Percentiles rank a stretch among this genome's conserved stretches.
Evolutionary conservation across 176 grass and related monocot species (phyloP).

Genomic region (Cocos nucifera): DNA sequence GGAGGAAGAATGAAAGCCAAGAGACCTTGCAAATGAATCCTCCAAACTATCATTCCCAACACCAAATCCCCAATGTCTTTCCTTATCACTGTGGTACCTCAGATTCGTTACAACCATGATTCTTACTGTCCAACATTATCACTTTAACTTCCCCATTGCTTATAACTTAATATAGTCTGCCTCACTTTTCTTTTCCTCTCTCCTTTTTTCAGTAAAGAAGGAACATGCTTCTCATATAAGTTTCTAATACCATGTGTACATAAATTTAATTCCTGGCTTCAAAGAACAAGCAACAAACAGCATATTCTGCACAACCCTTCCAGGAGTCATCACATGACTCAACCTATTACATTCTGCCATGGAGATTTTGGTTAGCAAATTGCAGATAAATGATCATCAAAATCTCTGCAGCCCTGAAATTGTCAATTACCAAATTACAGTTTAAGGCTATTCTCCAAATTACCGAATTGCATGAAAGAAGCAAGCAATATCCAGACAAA

Average conservation of each 20-base stretch:
- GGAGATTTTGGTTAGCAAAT: too few species aligned
- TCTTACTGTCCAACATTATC: too few species aligned
- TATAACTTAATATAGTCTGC: conserved; percentile 18
- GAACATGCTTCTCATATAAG: conserved; percentile 26
- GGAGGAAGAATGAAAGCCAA: conserved; percentile 16
- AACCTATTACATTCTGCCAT: too few species aligned
- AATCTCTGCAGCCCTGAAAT: too few species aligned
- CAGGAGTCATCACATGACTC: too few species aligned
- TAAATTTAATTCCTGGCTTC: not conserved
- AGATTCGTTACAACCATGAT: too few species aligned
- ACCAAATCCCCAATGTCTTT: too few species aligned
- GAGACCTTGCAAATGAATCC: not conserved
- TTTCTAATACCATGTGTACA: conserved; percentile 38
- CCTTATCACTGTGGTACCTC: too few species aligned
- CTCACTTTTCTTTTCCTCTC: conserved; percentile 27
- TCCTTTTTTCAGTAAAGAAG: conserved; percentile 34
- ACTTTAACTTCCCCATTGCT: too few species aligned
- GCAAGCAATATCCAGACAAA: conserved; percentile 9
- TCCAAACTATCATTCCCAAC: conserved; percentile 28
- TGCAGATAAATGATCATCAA: too few species aligned
- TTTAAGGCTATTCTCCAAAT: conserved; percentile 85
- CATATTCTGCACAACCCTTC: too few species aligned
- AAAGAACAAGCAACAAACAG: too few species aligned
- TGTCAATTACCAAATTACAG: not conserved
- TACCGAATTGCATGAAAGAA: conserved; percentile 91